These are phyloP conservation scores for Fusarium musae DNA, from an alignment of 2,329 filamentous ascomycete species.

Conservation along the genomic window DNA sequence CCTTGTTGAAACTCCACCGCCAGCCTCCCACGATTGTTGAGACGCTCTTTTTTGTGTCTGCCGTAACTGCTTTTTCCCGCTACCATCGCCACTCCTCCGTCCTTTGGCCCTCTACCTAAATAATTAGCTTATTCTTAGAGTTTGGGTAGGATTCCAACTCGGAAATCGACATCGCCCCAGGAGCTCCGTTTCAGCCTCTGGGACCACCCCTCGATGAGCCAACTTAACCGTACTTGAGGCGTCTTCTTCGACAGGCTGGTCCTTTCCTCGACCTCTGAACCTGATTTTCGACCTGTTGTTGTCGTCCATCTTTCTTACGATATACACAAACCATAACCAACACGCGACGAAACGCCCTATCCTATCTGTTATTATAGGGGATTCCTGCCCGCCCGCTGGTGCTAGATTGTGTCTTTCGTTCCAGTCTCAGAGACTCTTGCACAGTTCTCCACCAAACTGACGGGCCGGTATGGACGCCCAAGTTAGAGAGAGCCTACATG, in stretches of 20 bases:
- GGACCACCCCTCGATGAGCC: conserved; percentile 39
- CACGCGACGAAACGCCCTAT: conserved; percentile 30
- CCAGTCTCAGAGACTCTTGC: conserved; percentile 38
- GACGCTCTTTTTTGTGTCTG: conserved; percentile 24
- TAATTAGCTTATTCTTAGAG: conserved; percentile 29
- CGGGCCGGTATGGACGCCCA: conserved; percentile 46
- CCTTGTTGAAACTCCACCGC: conserved; percentile 36
- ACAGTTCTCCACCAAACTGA: conserved; percentile 26
- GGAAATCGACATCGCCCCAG: conserved; percentile 27
- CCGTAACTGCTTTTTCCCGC: conserved; percentile 4
- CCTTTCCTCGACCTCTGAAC: conserved; percentile 16
- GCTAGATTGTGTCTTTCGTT: conserved; percentile 46
- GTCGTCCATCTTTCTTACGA: conserved; percentile 15
- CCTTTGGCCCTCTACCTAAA: conserved; percentile 1
- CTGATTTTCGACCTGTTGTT: conserved; percentile 3
- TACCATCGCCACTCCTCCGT: conserved; percentile 6
- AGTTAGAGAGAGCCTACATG: conserved; percentile 42
- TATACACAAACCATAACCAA: conserved; percentile 9
- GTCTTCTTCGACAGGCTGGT: conserved; percentile 30
- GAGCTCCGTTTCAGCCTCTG: conserved; percentile 39
- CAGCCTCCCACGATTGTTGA: conserved; percentile 33
- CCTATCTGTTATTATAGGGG: conserved; percentile 32
- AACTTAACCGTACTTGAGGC: conserved; percentile 25
- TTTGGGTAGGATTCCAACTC: conserved; percentile 34
- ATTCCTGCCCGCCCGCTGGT: conserved; percentile 27